Conservation (phyloP, 208 protist genomes). For the Crithidia mellificae region DNA sequence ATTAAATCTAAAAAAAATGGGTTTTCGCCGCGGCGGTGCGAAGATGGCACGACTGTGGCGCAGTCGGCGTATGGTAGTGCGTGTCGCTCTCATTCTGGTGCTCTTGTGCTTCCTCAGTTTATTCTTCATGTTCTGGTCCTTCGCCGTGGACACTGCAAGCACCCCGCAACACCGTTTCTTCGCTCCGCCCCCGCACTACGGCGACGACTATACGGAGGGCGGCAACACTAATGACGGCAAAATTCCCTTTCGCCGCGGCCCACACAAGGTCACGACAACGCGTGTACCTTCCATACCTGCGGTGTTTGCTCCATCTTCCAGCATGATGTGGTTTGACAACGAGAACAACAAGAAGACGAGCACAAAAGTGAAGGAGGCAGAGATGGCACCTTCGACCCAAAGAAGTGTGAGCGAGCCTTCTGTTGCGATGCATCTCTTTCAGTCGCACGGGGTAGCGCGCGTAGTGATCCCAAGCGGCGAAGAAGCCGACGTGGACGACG, state of each 20-base stretch:
- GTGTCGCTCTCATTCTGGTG: neutral
- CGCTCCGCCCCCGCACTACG: conserved; percentile 4
- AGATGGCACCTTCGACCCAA: too few relatives aligned
- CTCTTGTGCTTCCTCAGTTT: neutral
- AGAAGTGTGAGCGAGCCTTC: too few relatives aligned
- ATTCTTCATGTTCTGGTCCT: neutral
- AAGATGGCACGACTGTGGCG: conserved; percentile 1
- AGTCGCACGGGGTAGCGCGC: conserved; percentile 16
- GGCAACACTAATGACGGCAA: neutral
- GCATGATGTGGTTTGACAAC: conserved; percentile 6
- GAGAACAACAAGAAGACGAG: neutral
- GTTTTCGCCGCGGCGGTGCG: neutral
- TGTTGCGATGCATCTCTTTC: neutral
- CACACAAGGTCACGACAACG: neutral
- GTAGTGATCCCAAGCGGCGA: conserved; percentile 9
- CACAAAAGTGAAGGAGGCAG: too few relatives aligned
- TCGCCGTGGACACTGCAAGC: neutral
- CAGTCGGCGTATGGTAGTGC: conserved; percentile 10
- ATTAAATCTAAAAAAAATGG: neutral
- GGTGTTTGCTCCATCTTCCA: neutral
- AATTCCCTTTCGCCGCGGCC: neutral
- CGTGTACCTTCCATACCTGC: too few relatives aligned
- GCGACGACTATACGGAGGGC: neutral
- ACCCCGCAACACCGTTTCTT: neutral
- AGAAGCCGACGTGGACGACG: neutral